Evolutionary conservation across 129 eudicot species (phyloP).

Genomic region (Apium graveolens): DNA sequence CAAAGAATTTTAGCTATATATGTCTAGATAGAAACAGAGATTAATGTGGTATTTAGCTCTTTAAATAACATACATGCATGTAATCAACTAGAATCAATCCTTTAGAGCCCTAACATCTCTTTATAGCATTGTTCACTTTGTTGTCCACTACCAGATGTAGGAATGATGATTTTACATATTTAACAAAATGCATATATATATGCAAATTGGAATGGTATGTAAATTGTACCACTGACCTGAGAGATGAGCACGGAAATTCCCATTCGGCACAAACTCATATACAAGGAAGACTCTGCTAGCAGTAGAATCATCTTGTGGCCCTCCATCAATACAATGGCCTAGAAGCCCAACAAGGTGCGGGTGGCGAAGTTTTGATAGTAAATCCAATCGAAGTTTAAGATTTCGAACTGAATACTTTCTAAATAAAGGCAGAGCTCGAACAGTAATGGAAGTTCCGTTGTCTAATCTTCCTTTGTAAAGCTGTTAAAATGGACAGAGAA

Average conservation of each 20-base stretch:
- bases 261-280: conserved; percentile 67
- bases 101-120: background rate
- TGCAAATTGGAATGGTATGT: background rate
- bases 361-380: conserved; percentile 77
- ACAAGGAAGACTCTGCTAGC: conserved; percentile 63
- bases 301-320: conserved; percentile 47
- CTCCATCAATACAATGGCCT: conserved; percentile 73
- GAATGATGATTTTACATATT: background rate
- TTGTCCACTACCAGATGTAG: background rate
- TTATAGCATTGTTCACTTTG: background rate
- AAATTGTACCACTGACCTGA: conserved; percentile 37
- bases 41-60: background rate
- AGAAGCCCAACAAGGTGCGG: conserved; percentile 72
- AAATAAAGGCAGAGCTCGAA: conserved; percentile 47
- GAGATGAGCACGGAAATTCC: conserved; percentile 66
- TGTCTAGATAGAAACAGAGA: background rate
- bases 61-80: background rate
- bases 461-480: conserved; percentile 77
- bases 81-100: background rate
- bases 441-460: conserved; percentile 48
- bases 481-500: conserved; percentile 26
- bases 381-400: conserved; percentile 68
- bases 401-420: conserved; percentile 58
- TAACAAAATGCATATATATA: background rate
- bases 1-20: background rate